Evolutionary conservation across 2,329 filamentous ascomycete species (phyloP).

Genomic region (Aspergillus arachidicola): DNA sequence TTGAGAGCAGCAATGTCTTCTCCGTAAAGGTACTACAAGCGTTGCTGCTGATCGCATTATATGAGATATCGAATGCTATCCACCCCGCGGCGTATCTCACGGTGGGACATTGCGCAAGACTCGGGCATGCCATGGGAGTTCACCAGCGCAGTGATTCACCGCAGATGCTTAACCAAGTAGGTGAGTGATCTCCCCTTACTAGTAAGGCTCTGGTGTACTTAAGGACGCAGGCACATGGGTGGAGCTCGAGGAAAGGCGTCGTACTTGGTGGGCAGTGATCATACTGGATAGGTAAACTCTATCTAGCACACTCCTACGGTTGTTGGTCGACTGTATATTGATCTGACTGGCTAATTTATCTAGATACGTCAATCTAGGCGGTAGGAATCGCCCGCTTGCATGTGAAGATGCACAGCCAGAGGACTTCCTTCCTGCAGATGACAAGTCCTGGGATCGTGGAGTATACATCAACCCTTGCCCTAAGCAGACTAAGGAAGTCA

Average conservation of each 20-base stretch:
- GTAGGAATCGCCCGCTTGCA: not conserved
- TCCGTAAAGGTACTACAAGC: not conserved
- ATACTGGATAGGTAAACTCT: not conserved
- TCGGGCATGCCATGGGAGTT: not conserved
- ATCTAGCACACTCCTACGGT: no score
- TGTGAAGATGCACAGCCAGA: constrained; percentile 4
- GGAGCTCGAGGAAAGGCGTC: constrained; percentile 1
- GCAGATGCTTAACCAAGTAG: not conserved
- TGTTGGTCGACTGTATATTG: not conserved
- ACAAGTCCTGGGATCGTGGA: not conserved
- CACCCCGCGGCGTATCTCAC: constrained; percentile 2
- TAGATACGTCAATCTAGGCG: not conserved
- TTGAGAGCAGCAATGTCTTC: not conserved
- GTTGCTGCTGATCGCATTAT: not conserved
- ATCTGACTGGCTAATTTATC: not conserved
- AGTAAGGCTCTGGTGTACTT: not conserved
- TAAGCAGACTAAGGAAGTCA: not conserved
- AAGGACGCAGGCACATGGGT: not conserved
- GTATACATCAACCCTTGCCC: not conserved
- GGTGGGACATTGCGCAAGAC: constrained; percentile 1
- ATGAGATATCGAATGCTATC: not conserved
- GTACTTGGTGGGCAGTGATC: constrained; percentile 1
- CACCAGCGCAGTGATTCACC: not conserved
- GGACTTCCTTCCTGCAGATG: not conserved
- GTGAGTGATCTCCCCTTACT: not conserved